phyloP scores from a whole-genome alignment of 352 stramenopile genomes.

The Blastocystis hominis region DNA sequence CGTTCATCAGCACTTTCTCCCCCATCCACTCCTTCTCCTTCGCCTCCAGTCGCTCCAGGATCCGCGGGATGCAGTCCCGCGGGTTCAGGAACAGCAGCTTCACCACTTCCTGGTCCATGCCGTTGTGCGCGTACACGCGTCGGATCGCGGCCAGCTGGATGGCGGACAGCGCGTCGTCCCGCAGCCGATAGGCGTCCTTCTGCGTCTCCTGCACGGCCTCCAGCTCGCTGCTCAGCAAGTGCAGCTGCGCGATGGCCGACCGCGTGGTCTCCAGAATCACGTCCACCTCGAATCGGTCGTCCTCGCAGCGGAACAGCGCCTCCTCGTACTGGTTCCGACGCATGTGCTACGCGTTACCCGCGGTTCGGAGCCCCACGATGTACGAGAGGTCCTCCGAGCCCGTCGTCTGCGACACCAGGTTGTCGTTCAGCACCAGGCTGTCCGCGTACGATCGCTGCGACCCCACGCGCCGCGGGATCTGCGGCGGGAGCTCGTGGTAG shows the following conservation, averaged over 20 bases:
- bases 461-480: slow-evolving; percentile 90
- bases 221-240: slow-evolving; percentile 87
- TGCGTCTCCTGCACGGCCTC: too few species aligned
- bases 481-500: slow-evolving; percentile 88
- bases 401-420: slow-evolving; percentile 91
- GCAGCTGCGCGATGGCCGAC: slow-evolving; percentile 82
- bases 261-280: slow-evolving; percentile 91
- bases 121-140: slow-evolving; percentile 89
- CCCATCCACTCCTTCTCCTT: slow-evolving; percentile 91
- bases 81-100: slow-evolving; percentile 85
- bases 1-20: slow-evolving; percentile 82
- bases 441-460: slow-evolving; percentile 77
- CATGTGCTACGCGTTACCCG: slow-evolving; percentile 76
- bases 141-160: slow-evolving; percentile 94
- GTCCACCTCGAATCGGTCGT: slow-evolving; percentile 90
- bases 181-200: slow-evolving; percentile 65
- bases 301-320: slow-evolving; percentile 93
- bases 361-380: slow-evolving; percentile 62
- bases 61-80: slow-evolving; percentile 86
- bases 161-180: slow-evolving; percentile 83
- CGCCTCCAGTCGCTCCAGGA: slow-evolving; percentile 90
- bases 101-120: slow-evolving; percentile 68
- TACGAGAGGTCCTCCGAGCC: slow-evolving; percentile 96
- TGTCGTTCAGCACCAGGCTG: slow-evolving; percentile 67
- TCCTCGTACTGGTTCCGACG: slow-evolving; percentile 97